Base-by-base conservation (phyloP, 2,329 filamentous ascomycete species). In the Herpotrichia juniperi region DNA sequence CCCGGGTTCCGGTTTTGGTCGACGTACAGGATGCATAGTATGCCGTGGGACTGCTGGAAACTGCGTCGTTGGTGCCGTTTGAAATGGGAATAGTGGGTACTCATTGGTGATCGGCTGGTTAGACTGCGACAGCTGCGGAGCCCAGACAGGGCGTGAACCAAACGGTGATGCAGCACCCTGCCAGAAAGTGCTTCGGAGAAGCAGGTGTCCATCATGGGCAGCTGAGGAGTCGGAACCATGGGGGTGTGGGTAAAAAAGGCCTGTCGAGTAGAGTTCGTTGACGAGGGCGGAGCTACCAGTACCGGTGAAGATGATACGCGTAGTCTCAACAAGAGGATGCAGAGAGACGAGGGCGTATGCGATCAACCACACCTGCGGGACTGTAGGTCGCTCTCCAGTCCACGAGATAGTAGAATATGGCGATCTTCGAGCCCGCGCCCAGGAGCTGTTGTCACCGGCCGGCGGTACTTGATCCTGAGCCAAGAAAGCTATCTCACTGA, bases 1-100 rank as follows among this genome's bases (percentile, higher is more conserved):
- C 3, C 88, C 88, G 0, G 87, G 87, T 1, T 79, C 76, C 4
- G 90, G 89, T 76, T 93, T 93, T 28, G 85, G 81, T 1, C 86
- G 85, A 8, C 90, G 86, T 7, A 87, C 79, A 3, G 89, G 89
- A 73, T 93, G 89, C 73, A 83, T 86, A 10, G 84, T 79, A 68
- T 88, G 83, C 10, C 83, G 74, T 4, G 76, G 76, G 49, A 79
- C 68, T 4, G 76, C 68, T 11, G 77, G 76, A 47, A 78, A 79
- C 42, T 74, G 73, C 30, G 77, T 82, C 3, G 78, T 81, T 53
- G 81, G 73, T 22, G 78, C 74, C 57, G 73, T 74, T 46, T 74
- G 71, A 44, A 74, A 71, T 4, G 78, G 75, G 53, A 77, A 73
- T 2, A 70, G 46, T 2, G 78, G 78, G 28, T 76, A 79, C 2